Percentiles rank a stretch among this genome's conserved stretches.
phyloP scores from a whole-genome alignment of 805 yeast genomes.

The Suhomyces prunicola region DNA sequence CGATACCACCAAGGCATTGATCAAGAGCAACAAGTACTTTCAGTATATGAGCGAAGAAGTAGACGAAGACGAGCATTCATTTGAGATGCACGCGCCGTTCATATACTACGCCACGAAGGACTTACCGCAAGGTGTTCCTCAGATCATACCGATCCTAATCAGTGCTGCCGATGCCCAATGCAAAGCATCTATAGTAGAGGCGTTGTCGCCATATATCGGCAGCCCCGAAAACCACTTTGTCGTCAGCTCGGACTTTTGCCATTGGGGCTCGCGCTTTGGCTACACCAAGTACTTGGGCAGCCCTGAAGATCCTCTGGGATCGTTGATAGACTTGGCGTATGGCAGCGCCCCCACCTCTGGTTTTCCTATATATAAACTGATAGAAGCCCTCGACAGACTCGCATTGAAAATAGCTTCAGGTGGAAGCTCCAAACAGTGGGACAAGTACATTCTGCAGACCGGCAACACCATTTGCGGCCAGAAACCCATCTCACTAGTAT shows the following conservation, averaged over 20 bases:
- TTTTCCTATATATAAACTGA: constrained; percentile 64
- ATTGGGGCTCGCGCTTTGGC: constrained; percentile 65
- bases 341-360: constrained; percentile 5
- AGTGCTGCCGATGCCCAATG: constrained; percentile 53
- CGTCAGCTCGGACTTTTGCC: constrained; percentile 90
- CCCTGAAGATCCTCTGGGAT: background rate
- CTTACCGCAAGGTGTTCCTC: constrained; percentile 31
- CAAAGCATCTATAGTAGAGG: constrained; percentile 44
- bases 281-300: constrained; percentile 35
- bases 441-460: constrained; percentile 60
- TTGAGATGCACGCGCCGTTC: constrained; percentile 92
- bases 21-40: constrained; percentile 36
- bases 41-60: constrained; percentile 52
- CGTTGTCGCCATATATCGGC: constrained; percentile 51
- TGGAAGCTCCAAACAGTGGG: constrained; percentile 62
- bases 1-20: constrained; percentile 36
- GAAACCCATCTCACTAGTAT: constrained; percentile 67
- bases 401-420: constrained; percentile 63
- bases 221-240: constrained; percentile 65
- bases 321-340: constrained; percentile 3
- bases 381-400: constrained; percentile 64
- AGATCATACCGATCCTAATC: constrained; percentile 76
- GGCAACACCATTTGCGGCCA: constrained; percentile 95
- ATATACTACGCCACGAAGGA: constrained; percentile 48
- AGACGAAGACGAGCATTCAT: constrained; percentile 86